Conservation (phyloP, 2,329 filamentous ascomycete species). For the Hyphodiscus sp. region DNA sequence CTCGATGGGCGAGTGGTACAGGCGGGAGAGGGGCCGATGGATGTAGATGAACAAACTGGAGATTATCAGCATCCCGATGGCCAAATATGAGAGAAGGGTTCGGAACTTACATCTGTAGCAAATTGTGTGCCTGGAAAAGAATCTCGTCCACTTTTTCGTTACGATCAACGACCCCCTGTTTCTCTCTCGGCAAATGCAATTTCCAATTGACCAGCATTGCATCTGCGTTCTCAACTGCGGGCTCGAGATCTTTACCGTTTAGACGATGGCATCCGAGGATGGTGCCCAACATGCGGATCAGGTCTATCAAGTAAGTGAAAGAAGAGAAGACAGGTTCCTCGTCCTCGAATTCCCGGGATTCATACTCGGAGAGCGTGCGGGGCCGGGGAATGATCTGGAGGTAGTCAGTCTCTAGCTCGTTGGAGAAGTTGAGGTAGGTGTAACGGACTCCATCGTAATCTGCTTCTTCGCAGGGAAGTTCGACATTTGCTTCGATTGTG, state of each 20-base stretch:
- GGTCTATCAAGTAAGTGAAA: slow-evolving; percentile 34
- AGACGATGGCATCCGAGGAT: slow-evolving; percentile 28
- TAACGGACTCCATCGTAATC: slow-evolving; percentile 35
- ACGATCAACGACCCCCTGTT: slow-evolving; percentile 33
- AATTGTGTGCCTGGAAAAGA: slow-evolving; percentile 32
- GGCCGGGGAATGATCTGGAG: slow-evolving; percentile 31
- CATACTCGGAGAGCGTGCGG: slow-evolving; percentile 31
- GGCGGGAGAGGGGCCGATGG: slow-evolving; percentile 22
- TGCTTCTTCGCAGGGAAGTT: slow-evolving; percentile 36
- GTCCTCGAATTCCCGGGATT: slow-evolving; percentile 30
- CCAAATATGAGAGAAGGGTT: not conserved
- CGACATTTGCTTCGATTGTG: slow-evolving; percentile 29
- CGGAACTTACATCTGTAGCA: slow-evolving; percentile 32
- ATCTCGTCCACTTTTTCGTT: slow-evolving; percentile 34
- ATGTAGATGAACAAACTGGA: slow-evolving; percentile 19
- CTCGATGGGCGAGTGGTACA: slow-evolving; percentile 19
- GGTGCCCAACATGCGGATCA: slow-evolving; percentile 31
- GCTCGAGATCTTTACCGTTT: slow-evolving; percentile 19
- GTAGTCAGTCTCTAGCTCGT: slow-evolving; percentile 8
- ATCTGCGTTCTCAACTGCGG: slow-evolving; percentile 31
- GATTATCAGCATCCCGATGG: not conserved
- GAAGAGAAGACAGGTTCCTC: slow-evolving; percentile 34
- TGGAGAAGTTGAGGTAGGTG: slow-evolving; percentile 1
- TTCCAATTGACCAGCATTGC: slow-evolving; percentile 34
- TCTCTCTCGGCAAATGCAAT: slow-evolving; percentile 34